phyloP scores from a whole-genome alignment of 345 rosid species.

The Syzygium grande region DNA sequence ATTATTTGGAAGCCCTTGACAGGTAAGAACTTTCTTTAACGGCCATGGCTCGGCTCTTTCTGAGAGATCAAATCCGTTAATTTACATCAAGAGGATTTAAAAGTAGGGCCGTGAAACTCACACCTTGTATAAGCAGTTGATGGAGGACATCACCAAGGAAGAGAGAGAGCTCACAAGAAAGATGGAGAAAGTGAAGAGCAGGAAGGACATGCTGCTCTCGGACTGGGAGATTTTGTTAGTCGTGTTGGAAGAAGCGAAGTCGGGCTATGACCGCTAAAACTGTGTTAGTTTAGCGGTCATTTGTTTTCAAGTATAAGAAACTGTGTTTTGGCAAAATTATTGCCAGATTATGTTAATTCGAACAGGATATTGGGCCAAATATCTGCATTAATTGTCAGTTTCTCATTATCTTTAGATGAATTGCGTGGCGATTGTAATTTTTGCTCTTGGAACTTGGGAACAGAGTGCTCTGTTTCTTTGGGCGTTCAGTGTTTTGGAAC shows the following conservation, averaged over 20 bases:
- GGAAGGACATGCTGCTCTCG: not conserved
- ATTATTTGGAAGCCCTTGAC: not conserved
- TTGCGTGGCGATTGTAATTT: not conserved
- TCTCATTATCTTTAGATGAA: not conserved
- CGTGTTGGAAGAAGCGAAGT: not conserved
- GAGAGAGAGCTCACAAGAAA: not conserved
- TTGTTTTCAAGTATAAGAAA: not conserved
- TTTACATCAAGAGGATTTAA: not conserved
- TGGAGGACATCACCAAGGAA: not conserved
- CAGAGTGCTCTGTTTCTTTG: not conserved
- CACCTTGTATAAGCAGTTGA: not conserved
- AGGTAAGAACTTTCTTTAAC: not conserved
- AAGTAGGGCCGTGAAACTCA: accelerated
- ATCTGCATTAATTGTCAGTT: not conserved
- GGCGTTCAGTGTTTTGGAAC: not conserved
- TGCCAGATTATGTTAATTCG: not conserved
- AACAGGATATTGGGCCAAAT: not conserved
- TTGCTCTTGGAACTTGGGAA: not conserved
- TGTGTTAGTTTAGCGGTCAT: not conserved
- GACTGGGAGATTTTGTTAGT: not conserved
- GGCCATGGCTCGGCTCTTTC: not conserved
- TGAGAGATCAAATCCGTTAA: not conserved
- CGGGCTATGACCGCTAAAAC: not conserved
- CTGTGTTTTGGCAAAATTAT: not conserved
- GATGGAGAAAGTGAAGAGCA: not conserved